Evolutionary conservation across 1,284 basidiomycete genomes (phyloP).

Genomic region (Neotropicomus parvogracilis): DNA sequence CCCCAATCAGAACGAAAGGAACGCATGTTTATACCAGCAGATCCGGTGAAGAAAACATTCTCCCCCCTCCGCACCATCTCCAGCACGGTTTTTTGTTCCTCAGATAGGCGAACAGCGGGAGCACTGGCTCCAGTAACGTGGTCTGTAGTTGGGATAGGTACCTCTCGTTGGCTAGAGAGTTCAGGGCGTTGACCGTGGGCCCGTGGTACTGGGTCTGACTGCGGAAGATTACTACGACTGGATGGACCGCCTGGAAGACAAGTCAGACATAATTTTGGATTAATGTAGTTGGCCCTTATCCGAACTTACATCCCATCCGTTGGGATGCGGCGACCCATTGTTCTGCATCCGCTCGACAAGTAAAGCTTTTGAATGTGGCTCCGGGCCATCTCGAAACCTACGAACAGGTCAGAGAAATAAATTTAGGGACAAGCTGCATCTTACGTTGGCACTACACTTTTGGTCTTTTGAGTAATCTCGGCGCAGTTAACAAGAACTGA

Average conservation of each 20-base stretch:
- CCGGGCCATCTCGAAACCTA: slow-evolving; percentile 50
- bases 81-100: slow-evolving; percentile 53
- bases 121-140: background rate
- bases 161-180: background rate
- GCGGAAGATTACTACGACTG: background rate
- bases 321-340: slow-evolving; percentile 38
- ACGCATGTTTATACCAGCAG: slow-evolving; percentile 53
- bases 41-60: slow-evolving; percentile 80
- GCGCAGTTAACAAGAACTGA: background rate
- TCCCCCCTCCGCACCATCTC: slow-evolving; percentile 47
- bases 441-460: slow-evolving; percentile 42
- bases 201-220: background rate
- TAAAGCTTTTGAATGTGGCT: slow-evolving; percentile 49
- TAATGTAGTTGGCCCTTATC: background rate
- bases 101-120: slow-evolving; percentile 35
- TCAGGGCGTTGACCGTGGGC: background rate
- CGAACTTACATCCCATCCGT: slow-evolving; percentile 19
- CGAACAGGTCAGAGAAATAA: slow-evolving; percentile 4
- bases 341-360: slow-evolving; percentile 40
- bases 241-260: slow-evolving; percentile 9
- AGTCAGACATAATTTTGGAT: slow-evolving; percentile 1
- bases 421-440: background rate
- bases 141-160: background rate
- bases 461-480: slow-evolving; percentile 1
- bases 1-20: background rate